Conservation (phyloP, 345 rosid species). For the Bruguiera sexangula region DNA sequence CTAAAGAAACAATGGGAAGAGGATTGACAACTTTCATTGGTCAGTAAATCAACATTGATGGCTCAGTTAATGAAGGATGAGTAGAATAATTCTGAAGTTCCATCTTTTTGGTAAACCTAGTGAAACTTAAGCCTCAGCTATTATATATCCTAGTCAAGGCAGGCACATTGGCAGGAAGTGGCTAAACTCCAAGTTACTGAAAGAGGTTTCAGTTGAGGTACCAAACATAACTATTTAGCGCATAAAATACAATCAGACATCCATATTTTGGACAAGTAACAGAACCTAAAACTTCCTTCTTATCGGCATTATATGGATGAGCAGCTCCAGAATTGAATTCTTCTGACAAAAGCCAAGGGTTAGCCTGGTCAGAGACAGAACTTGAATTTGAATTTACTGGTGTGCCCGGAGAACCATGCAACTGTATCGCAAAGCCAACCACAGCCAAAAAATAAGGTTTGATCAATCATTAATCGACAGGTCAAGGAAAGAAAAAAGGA, state of each 20-base stretch:
- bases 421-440: conserved; percentile 32
- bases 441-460: conserved; percentile 12
- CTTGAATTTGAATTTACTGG: conserved; percentile 80
- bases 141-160: not conserved
- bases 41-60: not conserved
- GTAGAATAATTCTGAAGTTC: not conserved
- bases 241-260: not conserved
- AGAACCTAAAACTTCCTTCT: conserved; percentile 31
- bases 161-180: not conserved
- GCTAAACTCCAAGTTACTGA: not conserved
- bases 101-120: not conserved
- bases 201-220: not conserved
- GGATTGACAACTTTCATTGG: not conserved
- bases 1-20: not conserved
- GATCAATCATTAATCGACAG: not conserved
- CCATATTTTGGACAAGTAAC: conserved; percentile 14
- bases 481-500: not conserved
- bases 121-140: conserved; percentile 1
- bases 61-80: not conserved
- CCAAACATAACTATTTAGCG: conserved; percentile 1
- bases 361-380: conserved; percentile 60
- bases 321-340: conserved; percentile 59
- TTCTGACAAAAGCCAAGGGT: conserved; percentile 49
- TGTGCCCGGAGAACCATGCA: conserved; percentile 72
- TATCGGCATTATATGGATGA: conserved; percentile 34